Evolutionary conservation across 148 eudicot genomes (phyloP).

Genomic region (Nyssa sinensis): DNA sequence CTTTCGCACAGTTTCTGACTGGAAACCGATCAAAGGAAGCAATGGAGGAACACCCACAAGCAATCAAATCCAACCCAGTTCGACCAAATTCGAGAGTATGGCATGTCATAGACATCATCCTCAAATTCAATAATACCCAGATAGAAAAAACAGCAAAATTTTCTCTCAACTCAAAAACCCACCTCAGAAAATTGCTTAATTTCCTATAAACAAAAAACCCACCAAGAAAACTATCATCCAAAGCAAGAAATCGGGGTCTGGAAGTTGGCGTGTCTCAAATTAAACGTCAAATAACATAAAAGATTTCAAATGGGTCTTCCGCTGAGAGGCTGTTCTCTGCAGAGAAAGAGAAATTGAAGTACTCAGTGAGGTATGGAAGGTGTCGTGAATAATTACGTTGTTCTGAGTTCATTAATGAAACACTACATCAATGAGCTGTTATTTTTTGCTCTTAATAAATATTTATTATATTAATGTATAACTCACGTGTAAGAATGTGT

Average conservation of each 20-base stretch:
- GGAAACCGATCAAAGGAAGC: conserved; percentile 35
- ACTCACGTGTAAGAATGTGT: too few species aligned
- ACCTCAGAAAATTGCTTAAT: conserved; percentile 32
- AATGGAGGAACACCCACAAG: conserved; percentile 68
- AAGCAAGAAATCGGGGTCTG: neutral
- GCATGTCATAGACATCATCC: conserved; percentile 71
- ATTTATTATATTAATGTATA: too few species aligned
- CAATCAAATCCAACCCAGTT: conserved; percentile 51
- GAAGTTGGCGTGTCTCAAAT: neutral
- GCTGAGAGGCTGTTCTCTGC: neutral
- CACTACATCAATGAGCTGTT: too few species aligned
- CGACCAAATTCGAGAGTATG: conserved; percentile 63
- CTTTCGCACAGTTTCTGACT: conserved; percentile 34
- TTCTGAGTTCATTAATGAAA: too few species aligned
- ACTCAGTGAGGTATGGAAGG: neutral
- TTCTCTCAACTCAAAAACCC: conserved; percentile 30
- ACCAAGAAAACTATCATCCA: conserved; percentile 10
- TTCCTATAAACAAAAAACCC: conserved; percentile 23
- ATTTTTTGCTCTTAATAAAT: too few species aligned
- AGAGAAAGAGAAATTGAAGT: neutral
- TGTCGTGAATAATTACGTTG: neutral
- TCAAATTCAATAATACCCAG: conserved; percentile 21
- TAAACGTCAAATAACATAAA: neutral
- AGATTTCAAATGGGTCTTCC: neutral
- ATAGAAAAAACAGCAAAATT: conserved; percentile 20